These are phyloP conservation scores for Phytophthora quininea DNA, from an alignment of 352 stramenopile species.

Conservation along the genomic window DNA sequence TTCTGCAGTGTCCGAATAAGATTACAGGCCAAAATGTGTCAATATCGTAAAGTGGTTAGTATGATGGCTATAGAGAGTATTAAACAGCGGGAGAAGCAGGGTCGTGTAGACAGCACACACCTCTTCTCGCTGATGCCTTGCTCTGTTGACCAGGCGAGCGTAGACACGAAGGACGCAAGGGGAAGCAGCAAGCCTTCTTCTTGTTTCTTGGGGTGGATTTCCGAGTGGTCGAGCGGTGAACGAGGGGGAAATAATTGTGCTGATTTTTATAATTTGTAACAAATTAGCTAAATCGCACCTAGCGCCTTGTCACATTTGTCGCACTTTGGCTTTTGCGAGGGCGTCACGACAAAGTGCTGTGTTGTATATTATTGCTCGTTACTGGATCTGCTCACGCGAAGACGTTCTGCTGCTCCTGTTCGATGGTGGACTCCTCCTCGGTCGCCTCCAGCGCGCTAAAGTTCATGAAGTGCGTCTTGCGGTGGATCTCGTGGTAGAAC, in stretches of 20 bases:
- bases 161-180: constrained; percentile 12
- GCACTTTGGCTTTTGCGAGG: neutral
- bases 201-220: constrained; percentile 31
- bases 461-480: constrained; percentile 99
- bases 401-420: constrained; percentile 93
- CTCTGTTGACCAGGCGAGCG: neutral
- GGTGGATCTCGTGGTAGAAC: constrained; percentile 99
- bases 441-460: constrained; percentile 97
- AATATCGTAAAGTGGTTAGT: constrained; percentile 10
- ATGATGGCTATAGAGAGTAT: constrained; percentile 9
- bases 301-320: neutral
- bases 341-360: neutral
- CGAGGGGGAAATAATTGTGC: neutral
- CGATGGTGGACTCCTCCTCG: constrained; percentile 88
- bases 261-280: neutral
- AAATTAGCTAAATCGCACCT: neutral
- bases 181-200: constrained; percentile 18
- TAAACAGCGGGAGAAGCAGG: neutral
- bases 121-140: constrained; percentile 11
- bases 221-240: neutral
- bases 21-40: constrained; percentile 1
- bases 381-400: constrained; percentile 52
- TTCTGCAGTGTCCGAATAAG: constrained; percentile 12
- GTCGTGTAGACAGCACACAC: constrained; percentile 15
- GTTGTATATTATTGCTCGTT: neutral